phyloP scores from a whole-genome alignment of 148 eudicot species.

The Camellia japonica region DNA sequence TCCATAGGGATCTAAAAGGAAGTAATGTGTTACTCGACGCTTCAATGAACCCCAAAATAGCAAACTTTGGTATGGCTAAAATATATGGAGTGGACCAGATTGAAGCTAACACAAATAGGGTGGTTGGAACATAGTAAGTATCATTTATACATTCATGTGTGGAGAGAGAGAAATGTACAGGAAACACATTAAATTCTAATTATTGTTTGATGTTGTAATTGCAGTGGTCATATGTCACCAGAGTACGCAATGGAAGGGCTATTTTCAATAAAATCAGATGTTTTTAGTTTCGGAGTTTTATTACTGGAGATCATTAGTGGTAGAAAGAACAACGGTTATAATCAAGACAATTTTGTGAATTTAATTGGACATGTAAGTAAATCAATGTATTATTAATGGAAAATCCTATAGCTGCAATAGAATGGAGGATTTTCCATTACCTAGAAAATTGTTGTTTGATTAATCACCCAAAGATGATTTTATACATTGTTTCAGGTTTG shows the following conservation, averaged over 20 bases:
- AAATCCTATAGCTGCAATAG: background rate
- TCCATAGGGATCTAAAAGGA: conserved; percentile 65
- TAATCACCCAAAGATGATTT: too few relatives aligned
- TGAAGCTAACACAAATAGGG: conserved; percentile 50
- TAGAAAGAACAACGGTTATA: conserved; percentile 42
- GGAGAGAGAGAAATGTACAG: too few relatives aligned
- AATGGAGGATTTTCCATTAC: too few relatives aligned
- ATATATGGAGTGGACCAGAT: conserved; percentile 42
- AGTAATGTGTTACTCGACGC: conserved; percentile 51
- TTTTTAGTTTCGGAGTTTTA: conserved; percentile 60
- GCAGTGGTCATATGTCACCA: conserved; percentile 66
- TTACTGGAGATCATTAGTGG: conserved; percentile 50
- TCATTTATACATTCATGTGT: too few relatives aligned
- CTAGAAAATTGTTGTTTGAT: too few relatives aligned
- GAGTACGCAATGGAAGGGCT: conserved; percentile 58
- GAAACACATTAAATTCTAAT: too few relatives aligned
- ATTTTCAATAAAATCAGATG: conserved; percentile 53
- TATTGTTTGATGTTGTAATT: background rate
- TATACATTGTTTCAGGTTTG: conserved; percentile 32
- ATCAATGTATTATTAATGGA: background rate
- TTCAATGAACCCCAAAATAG: conserved; percentile 52
- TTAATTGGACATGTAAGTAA: conserved; percentile 59
- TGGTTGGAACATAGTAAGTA: conserved; percentile 67
- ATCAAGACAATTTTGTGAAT: conserved; percentile 38
- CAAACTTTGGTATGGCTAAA: conserved; percentile 64